A percentile compares a stretch with the other conserved stretches of the same genome.
These are phyloP conservation scores for Sporobolomyces roseus DNA, from an alignment of 768 basidiomycete species.

Conservation along the genomic window DNA sequence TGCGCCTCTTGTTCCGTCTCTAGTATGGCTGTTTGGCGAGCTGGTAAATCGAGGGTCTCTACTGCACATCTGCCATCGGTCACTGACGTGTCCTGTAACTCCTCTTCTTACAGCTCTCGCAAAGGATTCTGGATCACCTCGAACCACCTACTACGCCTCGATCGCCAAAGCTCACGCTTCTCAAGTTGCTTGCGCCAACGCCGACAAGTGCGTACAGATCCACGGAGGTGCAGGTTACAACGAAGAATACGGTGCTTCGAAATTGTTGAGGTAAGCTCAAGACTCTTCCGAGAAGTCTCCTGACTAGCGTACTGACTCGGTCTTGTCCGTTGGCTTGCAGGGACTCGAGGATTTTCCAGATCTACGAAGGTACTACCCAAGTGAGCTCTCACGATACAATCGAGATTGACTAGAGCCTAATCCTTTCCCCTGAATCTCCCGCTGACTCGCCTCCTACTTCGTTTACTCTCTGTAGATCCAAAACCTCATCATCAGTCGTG, in stretches of 20 bases:
- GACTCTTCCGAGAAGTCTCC: too few relatives aligned
- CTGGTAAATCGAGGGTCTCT: background rate
- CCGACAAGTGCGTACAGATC: conserved; percentile 50
- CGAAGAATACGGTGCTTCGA: conserved; percentile 7
- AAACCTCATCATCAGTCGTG: conserved; percentile 49
- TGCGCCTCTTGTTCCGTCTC: background rate
- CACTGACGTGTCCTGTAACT: conserved; percentile 24
- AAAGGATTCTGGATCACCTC: conserved; percentile 48
- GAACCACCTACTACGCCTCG: conserved; percentile 51
- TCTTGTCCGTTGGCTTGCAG: background rate
- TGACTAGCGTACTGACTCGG: background rate
- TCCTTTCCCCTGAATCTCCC: too few relatives aligned
- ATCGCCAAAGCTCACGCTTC: conserved; percentile 51
- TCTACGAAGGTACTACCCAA: conserved; percentile 14
- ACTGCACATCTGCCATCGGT: background rate
- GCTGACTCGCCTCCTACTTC: background rate
- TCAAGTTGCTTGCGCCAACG: conserved; percentile 49
- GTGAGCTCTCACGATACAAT: too few relatives aligned
- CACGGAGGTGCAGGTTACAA: conserved; percentile 16
- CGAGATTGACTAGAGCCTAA: background rate
- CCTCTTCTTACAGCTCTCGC: conserved; percentile 47
- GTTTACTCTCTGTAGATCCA: conserved; percentile 45
- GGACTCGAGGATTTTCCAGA: conserved; percentile 24
- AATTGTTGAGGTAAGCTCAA: conserved; percentile 6
- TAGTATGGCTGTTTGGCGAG: conserved; percentile 11